Percentiles rank a stretch among this genome's conserved stretches.
phyloP scores from a whole-genome alignment of 2,329 filamentous ascomycete genomes.

The Cladorrhinum sp. region DNA sequence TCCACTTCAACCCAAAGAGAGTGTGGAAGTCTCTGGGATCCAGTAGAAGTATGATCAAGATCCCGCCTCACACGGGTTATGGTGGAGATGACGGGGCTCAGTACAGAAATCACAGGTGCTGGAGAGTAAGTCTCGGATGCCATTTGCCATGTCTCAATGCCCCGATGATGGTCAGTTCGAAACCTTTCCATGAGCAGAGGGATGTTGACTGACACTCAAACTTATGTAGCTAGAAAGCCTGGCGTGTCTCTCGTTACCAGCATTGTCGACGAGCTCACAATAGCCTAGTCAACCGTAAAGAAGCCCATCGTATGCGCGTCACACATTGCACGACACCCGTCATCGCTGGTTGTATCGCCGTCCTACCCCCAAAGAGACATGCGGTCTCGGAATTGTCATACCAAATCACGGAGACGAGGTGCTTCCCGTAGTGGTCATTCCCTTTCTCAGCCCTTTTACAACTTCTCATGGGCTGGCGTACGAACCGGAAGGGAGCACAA shows the following conservation, averaged over 20 bases:
- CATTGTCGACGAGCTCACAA: background rate
- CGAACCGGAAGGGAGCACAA: background rate
- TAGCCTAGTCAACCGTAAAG: background rate
- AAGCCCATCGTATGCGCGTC: constrained; percentile 15
- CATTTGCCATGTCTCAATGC: background rate
- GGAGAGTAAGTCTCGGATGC: no score
- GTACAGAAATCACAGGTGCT: no score
- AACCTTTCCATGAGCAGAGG: background rate
- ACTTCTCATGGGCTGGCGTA: background rate
- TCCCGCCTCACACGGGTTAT: no score
- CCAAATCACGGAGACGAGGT: constrained; percentile 2
- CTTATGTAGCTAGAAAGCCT: background rate
- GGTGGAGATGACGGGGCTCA: no score
- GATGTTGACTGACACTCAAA: background rate
- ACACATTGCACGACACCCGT: constrained; percentile 39
- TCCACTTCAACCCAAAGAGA: background rate
- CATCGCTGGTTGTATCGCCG: constrained; percentile 31
- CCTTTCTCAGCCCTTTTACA: background rate
- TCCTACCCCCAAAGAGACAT: constrained; percentile 32
- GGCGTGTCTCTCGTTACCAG: background rate
- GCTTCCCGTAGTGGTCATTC: background rate
- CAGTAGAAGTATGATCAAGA: no score
- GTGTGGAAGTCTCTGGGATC: no score
- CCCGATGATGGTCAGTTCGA: background rate
- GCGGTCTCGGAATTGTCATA: constrained; percentile 14